Conservation (phyloP, 2,329 filamentous ascomycete species). For the Neurospora sp. region DNA sequence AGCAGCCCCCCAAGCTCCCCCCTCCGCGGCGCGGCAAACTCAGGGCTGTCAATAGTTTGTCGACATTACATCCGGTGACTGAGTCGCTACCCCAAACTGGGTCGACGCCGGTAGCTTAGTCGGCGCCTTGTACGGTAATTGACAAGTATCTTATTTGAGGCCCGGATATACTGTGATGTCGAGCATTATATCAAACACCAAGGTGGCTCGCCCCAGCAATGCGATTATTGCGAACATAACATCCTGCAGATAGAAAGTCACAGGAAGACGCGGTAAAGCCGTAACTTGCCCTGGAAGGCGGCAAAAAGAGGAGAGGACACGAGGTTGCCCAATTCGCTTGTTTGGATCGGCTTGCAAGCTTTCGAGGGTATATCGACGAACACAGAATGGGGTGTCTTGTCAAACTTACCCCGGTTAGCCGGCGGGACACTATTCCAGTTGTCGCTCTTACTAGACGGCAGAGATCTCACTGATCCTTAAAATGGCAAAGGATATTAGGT, state of each 20-base stretch:
- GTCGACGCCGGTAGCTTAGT: background rate
- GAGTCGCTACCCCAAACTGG: conserved; percentile 6
- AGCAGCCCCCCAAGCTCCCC: conserved; percentile 17
- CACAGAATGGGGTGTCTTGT: background rate
- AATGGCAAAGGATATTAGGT: background rate
- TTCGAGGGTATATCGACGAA: background rate
- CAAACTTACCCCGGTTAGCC: background rate
- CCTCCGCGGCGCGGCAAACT: conserved; percentile 14
- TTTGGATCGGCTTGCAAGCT: background rate
- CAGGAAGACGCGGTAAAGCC: background rate
- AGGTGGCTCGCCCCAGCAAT: background rate
- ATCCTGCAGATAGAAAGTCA: background rate
- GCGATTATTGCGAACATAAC: background rate
- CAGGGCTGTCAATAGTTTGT: background rate
- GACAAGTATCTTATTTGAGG: background rate
- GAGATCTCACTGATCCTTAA: background rate
- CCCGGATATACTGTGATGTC: background rate
- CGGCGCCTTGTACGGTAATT: background rate
- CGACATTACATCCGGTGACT: background rate
- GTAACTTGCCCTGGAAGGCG: background rate
- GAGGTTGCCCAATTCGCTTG: background rate
- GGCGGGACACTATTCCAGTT: background rate
- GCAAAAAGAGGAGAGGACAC: background rate
- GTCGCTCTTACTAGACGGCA: background rate
- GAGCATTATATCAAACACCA: background rate